Evolutionary conservation across 2,329 filamentous ascomycete species (phyloP).

Genomic region (Knoxdaviesia capensis): DNA sequence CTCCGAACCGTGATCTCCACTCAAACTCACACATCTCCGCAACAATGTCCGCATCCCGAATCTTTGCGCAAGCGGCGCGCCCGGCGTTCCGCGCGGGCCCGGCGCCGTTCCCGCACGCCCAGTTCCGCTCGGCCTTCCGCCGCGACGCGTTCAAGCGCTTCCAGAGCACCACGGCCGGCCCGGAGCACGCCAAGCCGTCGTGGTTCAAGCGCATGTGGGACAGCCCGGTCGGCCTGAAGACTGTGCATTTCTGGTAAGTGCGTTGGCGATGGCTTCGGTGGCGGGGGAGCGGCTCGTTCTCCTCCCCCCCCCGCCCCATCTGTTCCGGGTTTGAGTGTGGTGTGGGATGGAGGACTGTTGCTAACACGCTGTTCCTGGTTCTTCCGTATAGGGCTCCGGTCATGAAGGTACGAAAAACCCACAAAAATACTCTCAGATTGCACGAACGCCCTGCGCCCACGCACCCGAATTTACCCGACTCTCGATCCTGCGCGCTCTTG

Average conservation of each 20-base stretch:
- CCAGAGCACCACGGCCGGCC: conserved; percentile 42
- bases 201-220: conserved; percentile 69
- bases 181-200: conserved; percentile 20
- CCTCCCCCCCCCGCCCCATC: not conserved
- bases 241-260: conserved; percentile 88
- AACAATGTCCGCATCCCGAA: conserved; percentile 17
- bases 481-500: no score
- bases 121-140: conserved; percentile 34
- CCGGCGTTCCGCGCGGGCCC: conserved; percentile 34
- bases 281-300: no score
- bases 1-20: no score
- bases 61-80: conserved; percentile 32
- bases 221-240: conserved; percentile 67
- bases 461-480: no score
- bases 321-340: not conserved
- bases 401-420: conserved; percentile 42
- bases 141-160: conserved; percentile 33
- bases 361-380: conserved; percentile 7
- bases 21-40: no score
- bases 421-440: no score
- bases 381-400: conserved; percentile 53
- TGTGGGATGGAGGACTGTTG: not conserved
- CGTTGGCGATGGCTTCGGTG: no score
- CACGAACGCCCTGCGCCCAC: no score
- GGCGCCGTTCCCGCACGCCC: conserved; percentile 26